A percentile compares a stretch with the other conserved stretches of the same genome.
These are phyloP conservation scores for Papiliotrema terrestris DNA, from an alignment of 1,284 basidiomycete genomes.

Conservation along the genomic window DNA sequence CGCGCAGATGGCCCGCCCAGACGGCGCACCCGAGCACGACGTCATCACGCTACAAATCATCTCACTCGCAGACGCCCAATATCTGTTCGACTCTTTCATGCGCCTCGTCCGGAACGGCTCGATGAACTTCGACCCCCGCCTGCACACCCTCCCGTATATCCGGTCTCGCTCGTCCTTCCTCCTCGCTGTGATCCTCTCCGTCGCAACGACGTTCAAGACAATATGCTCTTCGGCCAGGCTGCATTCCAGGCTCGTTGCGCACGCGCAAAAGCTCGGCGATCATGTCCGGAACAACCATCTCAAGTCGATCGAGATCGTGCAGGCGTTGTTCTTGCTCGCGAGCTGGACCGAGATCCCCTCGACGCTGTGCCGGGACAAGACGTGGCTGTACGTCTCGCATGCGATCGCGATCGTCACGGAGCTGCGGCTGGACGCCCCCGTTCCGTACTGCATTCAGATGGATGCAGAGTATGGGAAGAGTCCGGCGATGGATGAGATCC, in stretches of 20 bases:
- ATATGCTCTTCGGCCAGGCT: slow-evolving; percentile 10
- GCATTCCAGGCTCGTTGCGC: slow-evolving; percentile 11
- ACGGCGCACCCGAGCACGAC: slow-evolving; percentile 17
- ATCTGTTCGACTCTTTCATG: slow-evolving; percentile 19
- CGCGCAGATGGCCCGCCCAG: slow-evolving; percentile 15
- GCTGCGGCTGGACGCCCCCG: slow-evolving; percentile 10
- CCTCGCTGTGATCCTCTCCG: slow-evolving; percentile 14
- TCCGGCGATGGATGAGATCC: slow-evolving; percentile 7
- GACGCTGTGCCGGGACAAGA: slow-evolving; percentile 13
- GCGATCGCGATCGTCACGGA: slow-evolving; percentile 18
- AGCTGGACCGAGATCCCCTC: slow-evolving; percentile 14
- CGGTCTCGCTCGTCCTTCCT: slow-evolving; percentile 17
- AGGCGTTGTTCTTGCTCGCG: slow-evolving; percentile 15
- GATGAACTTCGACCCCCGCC: slow-evolving; percentile 20
- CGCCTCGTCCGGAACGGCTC: slow-evolving; percentile 13
- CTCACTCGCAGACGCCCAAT: slow-evolving; percentile 9
- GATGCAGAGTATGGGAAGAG: slow-evolving; percentile 10
- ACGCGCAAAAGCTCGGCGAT: slow-evolving; percentile 8
- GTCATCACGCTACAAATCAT: slow-evolving; percentile 17
- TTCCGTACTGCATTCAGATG: slow-evolving; percentile 16
- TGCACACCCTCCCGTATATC: slow-evolving; percentile 15
- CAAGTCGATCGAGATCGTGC: slow-evolving; percentile 22
- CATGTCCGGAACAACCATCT: slow-evolving; percentile 16
- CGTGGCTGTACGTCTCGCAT: slow-evolving; percentile 17
- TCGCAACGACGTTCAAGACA: slow-evolving; percentile 10